These are phyloP conservation scores for Tetrahymena borealis DNA, from an alignment of 73 alveolate species.

Conservation along the genomic window DNA sequence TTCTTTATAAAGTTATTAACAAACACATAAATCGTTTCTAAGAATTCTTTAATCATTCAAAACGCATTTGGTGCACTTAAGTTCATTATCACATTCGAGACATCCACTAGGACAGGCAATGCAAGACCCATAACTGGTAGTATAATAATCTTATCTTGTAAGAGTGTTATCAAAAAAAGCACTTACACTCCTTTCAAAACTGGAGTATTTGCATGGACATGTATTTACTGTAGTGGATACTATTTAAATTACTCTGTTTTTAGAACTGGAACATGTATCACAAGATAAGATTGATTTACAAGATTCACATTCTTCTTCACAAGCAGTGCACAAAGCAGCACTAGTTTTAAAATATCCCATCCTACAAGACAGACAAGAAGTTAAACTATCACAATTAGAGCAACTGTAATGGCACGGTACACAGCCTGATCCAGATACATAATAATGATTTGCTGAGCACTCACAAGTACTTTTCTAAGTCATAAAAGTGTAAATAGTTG, in stretches of 20 bases:
- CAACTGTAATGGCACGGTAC: background rate
- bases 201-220: background rate
- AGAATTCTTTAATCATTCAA: background rate
- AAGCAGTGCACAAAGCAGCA: background rate
- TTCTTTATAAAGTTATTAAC: background rate
- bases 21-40: background rate
- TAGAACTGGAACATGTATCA: background rate
- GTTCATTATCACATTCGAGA: background rate
- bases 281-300: background rate
- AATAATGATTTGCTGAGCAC: background rate
- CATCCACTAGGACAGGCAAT: background rate
- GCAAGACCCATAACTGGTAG: background rate
- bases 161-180: background rate
- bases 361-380: background rate
- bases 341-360: background rate
- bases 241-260: background rate
- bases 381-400: background rate
- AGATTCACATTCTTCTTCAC: background rate
- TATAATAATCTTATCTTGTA: background rate
- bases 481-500: background rate
- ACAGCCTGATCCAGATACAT: background rate
- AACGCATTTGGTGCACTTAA: background rate
- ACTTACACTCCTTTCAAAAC: background rate
- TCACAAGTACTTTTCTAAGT: background rate
- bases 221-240: background rate